phyloP scores from a whole-genome alignment of 1,139 yeast species.

The Pichia sp. region DNA sequence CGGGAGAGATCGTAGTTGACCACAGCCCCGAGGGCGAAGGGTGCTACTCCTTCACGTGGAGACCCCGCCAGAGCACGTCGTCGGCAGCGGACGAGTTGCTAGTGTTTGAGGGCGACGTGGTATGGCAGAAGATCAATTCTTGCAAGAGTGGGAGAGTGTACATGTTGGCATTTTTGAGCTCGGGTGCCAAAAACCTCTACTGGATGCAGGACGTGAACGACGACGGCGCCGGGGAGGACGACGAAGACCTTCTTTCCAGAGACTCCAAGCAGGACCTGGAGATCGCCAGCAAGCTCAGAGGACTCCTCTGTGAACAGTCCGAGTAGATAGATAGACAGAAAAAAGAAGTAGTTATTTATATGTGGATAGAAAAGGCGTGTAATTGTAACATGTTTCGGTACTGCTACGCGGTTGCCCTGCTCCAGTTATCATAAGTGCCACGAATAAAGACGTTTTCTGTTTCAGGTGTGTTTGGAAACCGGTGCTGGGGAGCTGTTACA shows the following conservation, averaged over 20 bases:
- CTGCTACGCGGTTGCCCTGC: neutral
- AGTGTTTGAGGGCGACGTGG: slow-evolving; percentile 89
- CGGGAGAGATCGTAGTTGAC: slow-evolving; percentile 66
- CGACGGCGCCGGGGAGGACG: slow-evolving; percentile 34
- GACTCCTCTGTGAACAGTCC: slow-evolving; percentile 6
- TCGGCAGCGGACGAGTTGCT: slow-evolving; percentile 63
- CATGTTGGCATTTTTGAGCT: slow-evolving; percentile 73
- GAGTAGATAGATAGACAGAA: neutral
- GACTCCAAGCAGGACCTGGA: slow-evolving; percentile 16
- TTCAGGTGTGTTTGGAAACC: neutral
- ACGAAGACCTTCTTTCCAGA: slow-evolving; percentile 26
- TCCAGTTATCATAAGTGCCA: neutral
- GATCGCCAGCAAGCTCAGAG: slow-evolving; percentile 5
- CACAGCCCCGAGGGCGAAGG: slow-evolving; percentile 58
- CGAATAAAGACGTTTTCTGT: neutral
- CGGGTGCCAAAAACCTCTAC: slow-evolving; percentile 79
- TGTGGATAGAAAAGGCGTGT: neutral
- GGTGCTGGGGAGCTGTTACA: neutral
- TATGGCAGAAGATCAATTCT: slow-evolving; percentile 69
- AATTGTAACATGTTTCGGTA: neutral
- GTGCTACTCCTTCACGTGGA: slow-evolving; percentile 59
- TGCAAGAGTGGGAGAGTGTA: slow-evolving; percentile 83
- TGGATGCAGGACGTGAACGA: slow-evolving; percentile 89
- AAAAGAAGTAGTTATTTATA: too few species aligned
- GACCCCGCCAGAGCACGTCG: slow-evolving; percentile 44